Conservation (phyloP, 2,329 filamentous ascomycete genomes). For the Phialophora verrucosa region DNA sequence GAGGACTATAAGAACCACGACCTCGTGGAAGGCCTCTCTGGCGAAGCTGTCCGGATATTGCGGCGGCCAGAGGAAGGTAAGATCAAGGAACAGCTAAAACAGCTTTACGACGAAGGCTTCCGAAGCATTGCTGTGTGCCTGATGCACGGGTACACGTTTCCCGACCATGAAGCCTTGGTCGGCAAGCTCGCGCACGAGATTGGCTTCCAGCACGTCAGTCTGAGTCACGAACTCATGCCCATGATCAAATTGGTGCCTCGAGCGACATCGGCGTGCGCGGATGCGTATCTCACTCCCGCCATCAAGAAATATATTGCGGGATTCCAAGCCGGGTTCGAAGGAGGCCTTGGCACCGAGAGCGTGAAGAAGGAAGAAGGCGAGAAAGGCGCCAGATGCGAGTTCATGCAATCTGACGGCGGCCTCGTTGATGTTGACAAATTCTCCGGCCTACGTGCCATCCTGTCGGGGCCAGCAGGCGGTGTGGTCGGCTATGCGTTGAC, state of each 20-base stretch:
- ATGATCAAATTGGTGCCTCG: constrained; percentile 83
- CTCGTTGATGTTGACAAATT: constrained; percentile 67
- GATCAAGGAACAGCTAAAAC: constrained; percentile 65
- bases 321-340: constrained; percentile 80
- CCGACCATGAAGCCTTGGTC: constrained; percentile 79
- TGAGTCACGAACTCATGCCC: constrained; percentile 81
- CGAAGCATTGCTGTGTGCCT: constrained; percentile 85
- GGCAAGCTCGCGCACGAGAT: constrained; percentile 78
- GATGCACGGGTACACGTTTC: constrained; percentile 92
- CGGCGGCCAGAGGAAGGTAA: constrained; percentile 62
- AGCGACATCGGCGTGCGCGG: constrained; percentile 77
- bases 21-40: constrained; percentile 72
- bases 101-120: constrained; percentile 72
- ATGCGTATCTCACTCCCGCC: constrained; percentile 79
- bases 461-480: constrained; percentile 90
- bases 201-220: constrained; percentile 80
- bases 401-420: constrained; percentile 90
- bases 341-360: constrained; percentile 76
- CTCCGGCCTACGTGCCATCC: constrained; percentile 82
- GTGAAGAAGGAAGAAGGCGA: constrained; percentile 69
- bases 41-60: constrained; percentile 75
- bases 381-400: constrained; percentile 82
- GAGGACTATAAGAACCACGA: constrained; percentile 46
- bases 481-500: constrained; percentile 93
- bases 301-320: constrained; percentile 79